Evolutionary conservation across 1,139 yeast genomes (phyloP).

Genomic region (Pichia sp.): DNA sequence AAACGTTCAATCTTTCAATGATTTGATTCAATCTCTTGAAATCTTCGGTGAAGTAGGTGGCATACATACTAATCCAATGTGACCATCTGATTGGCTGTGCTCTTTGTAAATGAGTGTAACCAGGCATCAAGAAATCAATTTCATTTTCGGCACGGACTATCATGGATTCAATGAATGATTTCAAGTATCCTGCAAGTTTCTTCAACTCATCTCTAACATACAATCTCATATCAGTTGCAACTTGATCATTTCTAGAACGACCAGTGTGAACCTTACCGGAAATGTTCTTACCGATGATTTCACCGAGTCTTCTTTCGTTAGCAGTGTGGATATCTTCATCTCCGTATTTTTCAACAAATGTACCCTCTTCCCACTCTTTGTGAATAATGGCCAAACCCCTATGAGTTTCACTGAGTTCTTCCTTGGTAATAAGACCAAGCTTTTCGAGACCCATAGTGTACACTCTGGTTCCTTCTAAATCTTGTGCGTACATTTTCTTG

Average conservation of each 20-base stretch:
- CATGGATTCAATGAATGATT: conserved; percentile 57
- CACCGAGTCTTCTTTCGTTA: conserved; percentile 95
- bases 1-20: conserved; percentile 71
- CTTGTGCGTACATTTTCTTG: conserved; percentile 89
- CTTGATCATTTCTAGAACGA: conserved; percentile 96
- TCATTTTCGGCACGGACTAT: conserved; percentile 73
- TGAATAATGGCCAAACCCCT: conserved; percentile 65
- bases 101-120: conserved; percentile 96
- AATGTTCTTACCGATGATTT: conserved; percentile 83
- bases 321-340: conserved; percentile 99
- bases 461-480: conserved; percentile 86
- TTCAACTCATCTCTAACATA: conserved; percentile 76
- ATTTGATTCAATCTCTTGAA: conserved; percentile 77
- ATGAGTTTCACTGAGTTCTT: conserved; percentile 75
- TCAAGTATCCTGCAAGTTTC: conserved; percentile 51
- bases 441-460: conserved; percentile 84
- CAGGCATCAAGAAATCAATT: conserved; percentile 94
- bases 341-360: conserved; percentile 77
- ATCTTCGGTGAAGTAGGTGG: conserved; percentile 90
- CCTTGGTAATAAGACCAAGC: conserved; percentile 61
- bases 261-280: conserved; percentile 99
- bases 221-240: conserved; percentile 95
- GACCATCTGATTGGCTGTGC: conserved; percentile 99
- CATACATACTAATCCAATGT: conserved; percentile 92
- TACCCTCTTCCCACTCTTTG: conserved; percentile 72